Evolutionary conservation across 768 basidiomycete genomes (phyloP), one percentile per base, ranked within the genome.

Genomic region (Kwoniella dejecticola): DNA sequence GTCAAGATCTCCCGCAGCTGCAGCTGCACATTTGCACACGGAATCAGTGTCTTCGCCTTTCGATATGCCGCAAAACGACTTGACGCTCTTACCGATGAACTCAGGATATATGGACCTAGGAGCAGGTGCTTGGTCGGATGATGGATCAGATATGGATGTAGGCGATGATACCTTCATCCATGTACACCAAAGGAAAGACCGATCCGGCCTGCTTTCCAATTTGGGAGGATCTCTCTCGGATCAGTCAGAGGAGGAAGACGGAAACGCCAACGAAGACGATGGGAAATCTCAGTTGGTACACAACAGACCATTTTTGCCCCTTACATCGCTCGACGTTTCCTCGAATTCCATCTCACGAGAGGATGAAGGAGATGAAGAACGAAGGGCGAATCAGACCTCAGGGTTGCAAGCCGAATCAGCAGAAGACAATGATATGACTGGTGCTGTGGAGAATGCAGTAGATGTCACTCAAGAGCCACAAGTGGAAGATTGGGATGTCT

Each of bases 131-230:
- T 62, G 61, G 61, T 62, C 61, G 5, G 61, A 62, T 21, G 61
- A 58, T 33, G 62, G 50, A 0, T 63, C 62, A 6, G 62, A 63
- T 33, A 21, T 50, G 48, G 57, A 40, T 17, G 41, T 50, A 27
- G 62, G 62, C 15, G 56, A 63, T 4, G 62, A 58, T 52, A 58
- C 62, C 17, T 57, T 57, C 21, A 45, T 63, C 5, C 42, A 63
- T 47, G 44, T 63, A 13, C 42, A 19, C 17, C 26, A 36, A 13
- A 48, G 40, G 17, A 27, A 36, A 21, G 38, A 59, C 23, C 1
- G 27, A 40, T 33, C 46, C 1, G 33, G 45, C 15, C 2, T 12
- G 29, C 4, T 61, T 24, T 23, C 13, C 24, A 31, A 33, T n/a
- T 49, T 47, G 19, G 38, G 41, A 21, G 36, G 48, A 31, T 38